These are phyloP conservation scores for Picea sitchensis DNA, from an alignment of 75 land plant genomes.

Conservation along the genomic window DNA sequence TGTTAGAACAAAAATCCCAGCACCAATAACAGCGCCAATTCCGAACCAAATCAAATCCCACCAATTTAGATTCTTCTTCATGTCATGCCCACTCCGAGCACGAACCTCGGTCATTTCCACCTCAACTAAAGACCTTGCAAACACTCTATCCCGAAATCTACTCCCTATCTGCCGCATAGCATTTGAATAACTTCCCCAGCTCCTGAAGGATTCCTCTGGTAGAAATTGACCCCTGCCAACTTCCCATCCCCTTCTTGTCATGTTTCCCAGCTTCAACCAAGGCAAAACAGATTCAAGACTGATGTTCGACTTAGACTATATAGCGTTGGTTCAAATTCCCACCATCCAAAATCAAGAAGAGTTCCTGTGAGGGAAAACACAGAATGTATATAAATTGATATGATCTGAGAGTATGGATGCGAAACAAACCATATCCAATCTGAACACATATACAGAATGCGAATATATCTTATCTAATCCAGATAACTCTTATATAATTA, in stretches of 20 bases:
- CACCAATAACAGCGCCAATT: conserved; percentile 80
- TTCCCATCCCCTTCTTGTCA: conserved; percentile 13
- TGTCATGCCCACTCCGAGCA: conserved; percentile 45
- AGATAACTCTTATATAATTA: too few species aligned
- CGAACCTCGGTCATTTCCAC: conserved; percentile 44
- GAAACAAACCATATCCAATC: too few species aligned
- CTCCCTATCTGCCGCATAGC: conserved; percentile 36
- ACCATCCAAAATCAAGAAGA: too few species aligned
- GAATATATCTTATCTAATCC: too few species aligned
- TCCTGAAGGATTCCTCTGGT: conserved; percentile 79
- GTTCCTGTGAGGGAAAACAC: too few species aligned
- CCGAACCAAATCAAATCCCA: conserved; percentile 88
- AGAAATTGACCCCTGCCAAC: conserved; percentile 42
- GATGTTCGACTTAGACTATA: too few species aligned
- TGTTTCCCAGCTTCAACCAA: not conserved
- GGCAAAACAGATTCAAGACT: too few species aligned
- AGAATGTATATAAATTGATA: too few species aligned
- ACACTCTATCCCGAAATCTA: conserved; percentile 44
- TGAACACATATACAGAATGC: too few species aligned
- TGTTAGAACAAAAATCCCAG: conserved; percentile 87
- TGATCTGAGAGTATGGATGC: too few species aligned
- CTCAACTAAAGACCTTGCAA: conserved; percentile 39
- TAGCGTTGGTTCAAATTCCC: too few species aligned
- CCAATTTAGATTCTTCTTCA: conserved; percentile 75
- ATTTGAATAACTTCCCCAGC: conserved; percentile 43